Percentiles rank a stretch among this genome's conserved stretches.
These are phyloP conservation scores for Claviceps pusilla DNA, from an alignment of 2,329 filamentous ascomycete species.

Conservation along the genomic window DNA sequence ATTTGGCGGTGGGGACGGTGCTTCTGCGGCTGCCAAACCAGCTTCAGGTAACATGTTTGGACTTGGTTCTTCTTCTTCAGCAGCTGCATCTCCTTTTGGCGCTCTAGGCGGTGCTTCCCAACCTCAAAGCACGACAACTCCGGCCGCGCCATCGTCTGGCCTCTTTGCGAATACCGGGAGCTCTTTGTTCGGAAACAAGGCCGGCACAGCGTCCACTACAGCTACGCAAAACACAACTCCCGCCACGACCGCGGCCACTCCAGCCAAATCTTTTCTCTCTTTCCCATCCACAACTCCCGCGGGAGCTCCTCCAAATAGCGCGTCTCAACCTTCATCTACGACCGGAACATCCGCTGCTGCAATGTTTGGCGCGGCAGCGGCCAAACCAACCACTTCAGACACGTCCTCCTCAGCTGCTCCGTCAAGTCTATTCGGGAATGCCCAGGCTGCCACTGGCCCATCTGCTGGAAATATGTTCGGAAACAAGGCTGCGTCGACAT, in stretches of 20 bases:
- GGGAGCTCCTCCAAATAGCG: constrained; percentile 33
- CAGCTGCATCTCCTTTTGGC: constrained; percentile 7
- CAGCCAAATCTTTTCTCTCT: constrained; percentile 10
- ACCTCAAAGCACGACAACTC: constrained; percentile 10
- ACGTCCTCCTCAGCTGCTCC: constrained; percentile 9
- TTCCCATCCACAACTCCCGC: constrained; percentile 28
- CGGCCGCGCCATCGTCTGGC: constrained; percentile 14
- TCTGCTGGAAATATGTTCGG: constrained; percentile 8
- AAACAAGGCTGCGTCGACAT: constrained; percentile 11
- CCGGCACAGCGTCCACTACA: constrained; percentile 1
- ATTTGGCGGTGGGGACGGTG: constrained; percentile 4
- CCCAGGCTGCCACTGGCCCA: constrained; percentile 13
- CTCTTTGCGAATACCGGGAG: constrained; percentile 16
- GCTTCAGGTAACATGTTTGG: constrained; percentile 14
- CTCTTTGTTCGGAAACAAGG: constrained; percentile 17
- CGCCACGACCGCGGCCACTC: constrained; percentile 12
- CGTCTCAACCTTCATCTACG: constrained; percentile 13
- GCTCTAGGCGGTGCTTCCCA: constrained; percentile 6
- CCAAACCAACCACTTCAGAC: constrained; percentile 10
- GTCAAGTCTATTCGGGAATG: constrained; percentile 16
- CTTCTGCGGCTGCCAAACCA: constrained; percentile 11
- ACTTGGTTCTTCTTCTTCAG: constrained; percentile 6
- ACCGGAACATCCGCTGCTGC: constrained; percentile 7
- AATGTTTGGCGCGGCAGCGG: constrained; percentile 13
- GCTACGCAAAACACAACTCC: neutral